Evolutionary conservation across 2,329 filamentous ascomycete species (phyloP), one percentile per base, ranked within the genome.

Genomic region (Orbilia quercus): DNA sequence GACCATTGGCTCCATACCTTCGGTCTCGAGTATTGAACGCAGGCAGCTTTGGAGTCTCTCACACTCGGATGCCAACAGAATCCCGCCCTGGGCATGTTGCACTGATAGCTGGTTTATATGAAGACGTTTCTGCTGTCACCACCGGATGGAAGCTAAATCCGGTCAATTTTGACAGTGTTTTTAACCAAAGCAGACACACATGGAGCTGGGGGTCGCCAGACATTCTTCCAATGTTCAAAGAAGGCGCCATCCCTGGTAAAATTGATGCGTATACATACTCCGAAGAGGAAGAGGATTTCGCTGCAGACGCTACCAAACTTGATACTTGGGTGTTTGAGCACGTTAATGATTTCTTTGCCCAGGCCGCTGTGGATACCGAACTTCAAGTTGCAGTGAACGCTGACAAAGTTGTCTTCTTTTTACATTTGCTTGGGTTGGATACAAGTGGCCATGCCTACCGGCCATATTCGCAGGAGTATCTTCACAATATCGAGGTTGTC

Each of bases 141-240:
- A 99, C 96, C 0, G 95, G 95, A 14, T 99, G 95, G 95, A 98
- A 99, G 82, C 83, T 97, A 77, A 99, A 99, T 80, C 95, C 95
- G 0, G 95, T 99, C 79, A 91, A 98, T 79, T 99, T 99, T 79
- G 95, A 99, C 82, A 98, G 94, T 79, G 92, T 99, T 9, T 99
- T 99, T 86, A 99, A 99, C 80, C 88, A 91, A 75, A 98, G 94
- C 79, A 85, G 90, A 48, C 96, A 99, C 82, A 99, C 96, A 6
- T 99, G 95, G 95, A 96, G 93, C 81, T 99, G 95, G 95, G 95
- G 95, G 1, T 97, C 93, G 79, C 95, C 95, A 0, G 95, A 99
- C 81, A 99, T 99, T 78, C 82, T 99, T 76, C 91, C 91, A 62
- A 99, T 99, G 95, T 99, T 99, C 80, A 89, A 96, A 79, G 86